These are phyloP conservation scores for Pseudonectria buxi DNA, from an alignment of 2,329 filamentous ascomycete species.

Conservation along the genomic window DNA sequence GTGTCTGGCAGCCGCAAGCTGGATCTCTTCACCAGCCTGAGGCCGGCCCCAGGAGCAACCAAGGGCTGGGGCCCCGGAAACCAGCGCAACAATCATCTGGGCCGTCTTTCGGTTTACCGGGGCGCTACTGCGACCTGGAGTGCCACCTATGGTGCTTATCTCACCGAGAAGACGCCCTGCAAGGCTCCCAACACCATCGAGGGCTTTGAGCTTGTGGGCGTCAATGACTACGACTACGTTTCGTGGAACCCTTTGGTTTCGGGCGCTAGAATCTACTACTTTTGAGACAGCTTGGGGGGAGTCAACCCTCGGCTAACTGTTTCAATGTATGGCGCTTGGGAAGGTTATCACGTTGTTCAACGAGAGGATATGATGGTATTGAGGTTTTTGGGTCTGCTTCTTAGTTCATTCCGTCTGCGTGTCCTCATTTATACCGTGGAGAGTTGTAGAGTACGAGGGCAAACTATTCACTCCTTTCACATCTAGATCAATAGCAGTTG, in stretches of 20 bases:
- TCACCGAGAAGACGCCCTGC: conserved; percentile 11
- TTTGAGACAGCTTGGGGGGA: background rate
- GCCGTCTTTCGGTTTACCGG: conserved; percentile 5
- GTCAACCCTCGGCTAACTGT: too few relatives aligned
- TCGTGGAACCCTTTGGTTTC: conserved; percentile 9
- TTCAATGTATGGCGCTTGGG: too few relatives aligned
- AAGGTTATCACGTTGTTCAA: too few relatives aligned
- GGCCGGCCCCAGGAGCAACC: conserved; percentile 14
- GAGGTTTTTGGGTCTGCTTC: too few relatives aligned
- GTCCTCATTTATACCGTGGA: too few relatives aligned
- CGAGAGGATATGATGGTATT: too few relatives aligned
- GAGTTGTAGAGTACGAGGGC: too few relatives aligned
- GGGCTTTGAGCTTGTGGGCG: conserved; percentile 14
- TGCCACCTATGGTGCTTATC: conserved; percentile 11
- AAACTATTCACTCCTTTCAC: too few relatives aligned
- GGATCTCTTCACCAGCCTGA: conserved; percentile 20
- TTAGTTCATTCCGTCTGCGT: too few relatives aligned
- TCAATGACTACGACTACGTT: conserved; percentile 12
- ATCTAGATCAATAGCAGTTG: too few relatives aligned
- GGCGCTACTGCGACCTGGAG: conserved; percentile 9
- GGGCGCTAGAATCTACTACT: conserved; percentile 11
- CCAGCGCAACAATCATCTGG: conserved; percentile 19
- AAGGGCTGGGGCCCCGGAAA: conserved; percentile 19
- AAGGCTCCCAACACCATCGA: conserved; percentile 11
- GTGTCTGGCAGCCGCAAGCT: conserved; percentile 18